Percentiles rank a stretch among this genome's conserved stretches.
These are phyloP conservation scores for Mucor circinelloides DNA, from an alignment of 371 early-diverging fungal species.

Conservation along the genomic window DNA sequence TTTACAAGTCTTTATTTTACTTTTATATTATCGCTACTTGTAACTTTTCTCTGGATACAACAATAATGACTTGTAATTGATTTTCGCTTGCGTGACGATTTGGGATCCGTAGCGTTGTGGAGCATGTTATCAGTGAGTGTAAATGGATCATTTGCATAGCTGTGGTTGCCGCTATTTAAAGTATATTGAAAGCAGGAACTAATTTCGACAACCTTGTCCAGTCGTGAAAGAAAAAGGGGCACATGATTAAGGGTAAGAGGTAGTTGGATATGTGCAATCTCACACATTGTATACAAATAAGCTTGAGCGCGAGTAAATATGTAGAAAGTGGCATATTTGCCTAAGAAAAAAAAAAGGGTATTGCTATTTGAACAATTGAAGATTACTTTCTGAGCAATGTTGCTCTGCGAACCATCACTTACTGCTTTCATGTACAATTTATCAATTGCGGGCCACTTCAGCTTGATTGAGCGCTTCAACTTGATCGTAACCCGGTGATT, in stretches of 20 bases:
- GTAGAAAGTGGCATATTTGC: conserved; percentile 31
- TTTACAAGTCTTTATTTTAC: too few species aligned
- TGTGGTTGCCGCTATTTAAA: conserved; percentile 18
- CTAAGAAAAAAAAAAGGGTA: conserved; percentile 20
- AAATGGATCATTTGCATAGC: conserved; percentile 17
- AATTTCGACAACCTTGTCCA: conserved; percentile 19
- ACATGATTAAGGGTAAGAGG: conserved; percentile 18
- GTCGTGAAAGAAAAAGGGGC: conserved; percentile 23
- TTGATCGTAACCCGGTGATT: too few species aligned
- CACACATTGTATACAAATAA: conserved; percentile 27
- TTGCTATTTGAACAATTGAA: too few species aligned
- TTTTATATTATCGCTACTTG: too few species aligned
- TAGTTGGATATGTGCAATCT: conserved; percentile 26
- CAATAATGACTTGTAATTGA: conserved; percentile 9
- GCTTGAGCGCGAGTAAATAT: conserved; percentile 16
- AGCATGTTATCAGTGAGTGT: conserved; percentile 14
- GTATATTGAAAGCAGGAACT: conserved; percentile 23
- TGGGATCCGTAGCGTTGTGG: conserved; percentile 2
- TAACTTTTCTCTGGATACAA: too few species aligned
- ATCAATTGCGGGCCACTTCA: too few species aligned
- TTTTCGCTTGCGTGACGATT: conserved; percentile 15
- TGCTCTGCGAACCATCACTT: too few species aligned
- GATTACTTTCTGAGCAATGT: too few species aligned
- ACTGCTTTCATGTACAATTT: too few species aligned
- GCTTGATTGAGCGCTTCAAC: too few species aligned